Base-by-base conservation (phyloP, 2,329 filamentous ascomycete genomes). In the Trichoderma sp. region DNA sequence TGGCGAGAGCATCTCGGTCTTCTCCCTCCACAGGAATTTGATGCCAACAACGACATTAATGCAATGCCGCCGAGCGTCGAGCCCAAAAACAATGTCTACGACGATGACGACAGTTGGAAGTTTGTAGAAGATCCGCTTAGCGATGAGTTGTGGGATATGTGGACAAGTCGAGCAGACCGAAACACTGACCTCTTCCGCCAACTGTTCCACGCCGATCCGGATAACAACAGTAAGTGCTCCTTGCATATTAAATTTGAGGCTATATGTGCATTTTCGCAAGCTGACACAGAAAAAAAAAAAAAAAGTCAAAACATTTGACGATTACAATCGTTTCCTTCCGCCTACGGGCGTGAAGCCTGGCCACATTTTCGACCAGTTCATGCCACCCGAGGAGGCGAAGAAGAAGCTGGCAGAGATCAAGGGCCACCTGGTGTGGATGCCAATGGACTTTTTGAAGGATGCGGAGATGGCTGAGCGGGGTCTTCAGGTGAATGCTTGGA, bases 401-500 rank as follows among this genome's bases (percentile, higher is more conserved):
- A 79, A 85, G 72, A 93, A 95, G 78, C 82, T 98, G 60, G 89
- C 93, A 74, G 85, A 90, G 76, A 88, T 98, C 73, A 90, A 89
- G 81, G 95, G 95, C 0, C 95, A 98, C 82, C 79, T 98, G 51
- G 95, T 98, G 7, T 96, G 93, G 92, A 95, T 97, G 90, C 94
- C 94, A n/a, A 79, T 98, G 75, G 88, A 94, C 56, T 98, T 97
- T 77, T 80, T 98, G 76, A 85, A 87, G 74, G 89, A 97, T 72
- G 93, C 90, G 0, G 86, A 92, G 74, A 96, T 98, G 94, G 94
- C 94, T 0, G 94, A 97, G 82, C 88, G 87, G 75, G 94, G 95
- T 0, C 76, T 98, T 79, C 90, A 94, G 80, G 89, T 98, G 51
- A 98, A 98, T 78, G 81, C 87, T 56, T 91, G 89, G 76, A 98